These are phyloP conservation scores for Penicillium malachiteum DNA, from an alignment of 495 filamentous ascomycete species.

Conservation along the genomic window DNA sequence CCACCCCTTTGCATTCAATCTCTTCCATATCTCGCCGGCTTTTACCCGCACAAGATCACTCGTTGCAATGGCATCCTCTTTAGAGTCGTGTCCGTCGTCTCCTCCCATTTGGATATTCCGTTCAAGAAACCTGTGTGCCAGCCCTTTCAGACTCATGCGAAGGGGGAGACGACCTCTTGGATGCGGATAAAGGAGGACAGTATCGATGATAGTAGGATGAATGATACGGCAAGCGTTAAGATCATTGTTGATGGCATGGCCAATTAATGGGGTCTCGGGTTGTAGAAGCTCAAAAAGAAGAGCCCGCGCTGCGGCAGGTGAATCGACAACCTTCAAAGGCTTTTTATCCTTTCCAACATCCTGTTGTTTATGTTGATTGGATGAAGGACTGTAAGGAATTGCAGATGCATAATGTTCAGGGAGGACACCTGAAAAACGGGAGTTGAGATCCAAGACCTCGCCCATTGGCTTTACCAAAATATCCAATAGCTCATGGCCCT, in stretches of 20 bases:
- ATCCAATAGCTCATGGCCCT: slow-evolving; percentile 71
- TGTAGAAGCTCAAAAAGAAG: slow-evolving; percentile 70
- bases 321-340: slow-evolving; percentile 65
- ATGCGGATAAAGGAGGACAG: slow-evolving; percentile 79
- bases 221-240: slow-evolving; percentile 79
- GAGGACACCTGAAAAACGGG: slow-evolving; percentile 80
- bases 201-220: slow-evolving; percentile 84
- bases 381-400: slow-evolving; percentile 49
- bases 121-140: slow-evolving; percentile 64
- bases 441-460: slow-evolving; percentile 85
- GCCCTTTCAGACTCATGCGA: slow-evolving; percentile 69
- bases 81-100: slow-evolving; percentile 74
- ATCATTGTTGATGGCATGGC: slow-evolving; percentile 95
- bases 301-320: slow-evolving; percentile 66
- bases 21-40: slow-evolving; percentile 63
- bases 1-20: slow-evolving; percentile 65
- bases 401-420: slow-evolving; percentile 72
- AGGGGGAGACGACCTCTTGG: slow-evolving; percentile 64
- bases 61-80: slow-evolving; percentile 83
- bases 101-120: slow-evolving; percentile 76
- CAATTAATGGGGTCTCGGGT: slow-evolving; percentile 77
- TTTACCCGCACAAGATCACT: slow-evolving; percentile 77
- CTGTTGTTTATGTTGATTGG: not conserved
- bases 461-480: slow-evolving; percentile 83
- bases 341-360: slow-evolving; percentile 1